These are phyloP conservation scores for Wickerhamiella pararugosa DNA, from an alignment of 1,139 yeast genomes.

Conservation along the genomic window DNA sequence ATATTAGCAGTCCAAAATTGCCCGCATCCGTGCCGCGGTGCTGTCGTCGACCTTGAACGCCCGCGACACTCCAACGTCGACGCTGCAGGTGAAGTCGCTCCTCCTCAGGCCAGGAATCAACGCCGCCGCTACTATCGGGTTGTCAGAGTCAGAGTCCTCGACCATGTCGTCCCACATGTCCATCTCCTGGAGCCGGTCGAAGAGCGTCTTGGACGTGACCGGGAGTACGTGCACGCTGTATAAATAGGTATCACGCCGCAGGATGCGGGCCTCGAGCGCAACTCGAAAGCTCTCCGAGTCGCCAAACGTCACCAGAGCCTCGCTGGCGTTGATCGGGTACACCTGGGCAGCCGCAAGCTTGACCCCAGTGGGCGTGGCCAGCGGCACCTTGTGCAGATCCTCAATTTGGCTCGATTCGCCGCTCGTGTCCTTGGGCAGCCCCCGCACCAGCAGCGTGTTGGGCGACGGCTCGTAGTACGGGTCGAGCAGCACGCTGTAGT, in stretches of 20 bases:
- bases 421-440: slow-evolving; percentile 3
- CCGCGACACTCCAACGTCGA: slow-evolving; percentile 8
- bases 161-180: slow-evolving; percentile 8
- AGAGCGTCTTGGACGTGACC: slow-evolving; percentile 1
- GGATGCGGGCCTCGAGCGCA: slow-evolving; percentile 1
- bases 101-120: slow-evolving; percentile 14
- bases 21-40: neutral
- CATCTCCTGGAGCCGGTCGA: slow-evolving; percentile 4
- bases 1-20: slow-evolving; percentile 3
- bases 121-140: slow-evolving; percentile 14
- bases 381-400: neutral
- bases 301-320: slow-evolving; percentile 4
- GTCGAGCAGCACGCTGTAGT: slow-evolving; percentile 2
- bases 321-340: slow-evolving; percentile 1
- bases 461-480: slow-evolving; percentile 6
- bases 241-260: neutral
- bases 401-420: slow-evolving; percentile 1
- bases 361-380: neutral
- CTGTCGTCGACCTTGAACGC: neutral
- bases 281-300: neutral
- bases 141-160: slow-evolving; percentile 11
- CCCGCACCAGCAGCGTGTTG: slow-evolving; percentile 1
- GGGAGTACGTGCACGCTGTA: neutral
- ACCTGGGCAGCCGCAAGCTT: slow-evolving; percentile 1
- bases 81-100: slow-evolving; percentile 12